phyloP scores from a whole-genome alignment of 2,329 filamentous ascomycete species.

The Monosporascus sp. region DNA sequence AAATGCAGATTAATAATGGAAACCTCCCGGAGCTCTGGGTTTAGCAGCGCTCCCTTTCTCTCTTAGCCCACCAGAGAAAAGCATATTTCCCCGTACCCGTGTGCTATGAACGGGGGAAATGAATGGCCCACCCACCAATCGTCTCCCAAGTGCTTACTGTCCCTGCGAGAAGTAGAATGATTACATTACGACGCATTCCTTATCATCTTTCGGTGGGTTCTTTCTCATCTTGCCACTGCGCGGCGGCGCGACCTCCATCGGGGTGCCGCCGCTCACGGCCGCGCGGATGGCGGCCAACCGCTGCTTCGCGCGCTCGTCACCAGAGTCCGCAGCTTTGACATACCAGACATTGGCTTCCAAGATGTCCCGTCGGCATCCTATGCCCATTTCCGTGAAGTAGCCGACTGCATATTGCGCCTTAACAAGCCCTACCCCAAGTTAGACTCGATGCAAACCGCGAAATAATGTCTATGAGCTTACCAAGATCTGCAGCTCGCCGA shows the following conservation, averaged over 20 bases:
- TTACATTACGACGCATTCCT: conserved; percentile 56
- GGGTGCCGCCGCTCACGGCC: conserved; percentile 60
- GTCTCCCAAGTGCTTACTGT: not conserved
- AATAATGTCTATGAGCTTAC: conserved; percentile 43
- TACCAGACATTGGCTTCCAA: conserved; percentile 98
- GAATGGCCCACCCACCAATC: not conserved
- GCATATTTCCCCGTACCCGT: not conserved
- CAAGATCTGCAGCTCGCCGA: conserved; percentile 74
- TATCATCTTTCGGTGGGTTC: conserved; percentile 34
- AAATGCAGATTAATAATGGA: not conserved
- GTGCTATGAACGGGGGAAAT: not conserved
- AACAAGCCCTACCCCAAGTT: conserved; percentile 45
- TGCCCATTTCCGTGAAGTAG: conserved; percentile 98
- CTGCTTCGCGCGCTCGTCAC: conserved; percentile 84
- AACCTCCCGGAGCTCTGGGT: too few species aligned
- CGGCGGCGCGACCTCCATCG: conserved; percentile 52
- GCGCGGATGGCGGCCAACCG: conserved; percentile 80
- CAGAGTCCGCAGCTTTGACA: conserved; percentile 86
- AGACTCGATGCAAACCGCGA: conserved; percentile 5
- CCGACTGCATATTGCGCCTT: conserved; percentile 91
- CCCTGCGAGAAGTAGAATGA: conserved; percentile 2
- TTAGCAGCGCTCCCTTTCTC: not conserved
- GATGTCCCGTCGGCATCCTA: conserved; percentile 89
- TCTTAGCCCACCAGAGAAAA: not conserved
- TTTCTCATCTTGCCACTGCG: conserved; percentile 48